Percentiles rank a stretch among this genome's conserved stretches.
Conservation (phyloP, 1,139 yeast genomes). For the Lodderomyces beijingensis region DNA sequence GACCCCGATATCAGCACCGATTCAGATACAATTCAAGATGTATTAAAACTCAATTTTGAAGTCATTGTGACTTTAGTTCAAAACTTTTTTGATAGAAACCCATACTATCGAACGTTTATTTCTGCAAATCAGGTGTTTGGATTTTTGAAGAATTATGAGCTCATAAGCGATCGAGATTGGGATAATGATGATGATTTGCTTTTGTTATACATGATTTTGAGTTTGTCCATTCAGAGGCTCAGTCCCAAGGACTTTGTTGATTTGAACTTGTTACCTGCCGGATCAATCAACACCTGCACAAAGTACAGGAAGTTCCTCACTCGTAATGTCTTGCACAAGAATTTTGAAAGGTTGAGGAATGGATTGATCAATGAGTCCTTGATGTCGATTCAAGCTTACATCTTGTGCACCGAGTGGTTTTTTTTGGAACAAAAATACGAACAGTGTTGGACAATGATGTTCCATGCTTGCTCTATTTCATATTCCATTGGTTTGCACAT, state of each 20-base stretch:
- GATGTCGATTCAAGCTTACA: slow-evolving; percentile 44
- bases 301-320: slow-evolving; percentile 26
- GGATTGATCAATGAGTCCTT: slow-evolving; percentile 46
- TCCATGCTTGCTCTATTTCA: slow-evolving; percentile 46
- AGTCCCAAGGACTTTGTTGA: slow-evolving; percentile 33
- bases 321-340: slow-evolving; percentile 27
- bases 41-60: slow-evolving; percentile 19
- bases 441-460: slow-evolving; percentile 47
- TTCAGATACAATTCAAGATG: slow-evolving; percentile 19
- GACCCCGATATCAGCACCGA: slow-evolving; percentile 22
- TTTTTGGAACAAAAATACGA: slow-evolving; percentile 48
- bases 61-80: slow-evolving; percentile 27
- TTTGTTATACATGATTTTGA: slow-evolving; percentile 40
- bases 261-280: slow-evolving; percentile 18
- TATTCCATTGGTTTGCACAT: slow-evolving; percentile 53
- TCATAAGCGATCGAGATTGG: slow-evolving; percentile 38
- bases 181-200: slow-evolving; percentile 49
- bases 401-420: slow-evolving; percentile 48
- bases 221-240: slow-evolving; percentile 36
- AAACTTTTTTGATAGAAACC: slow-evolving; percentile 27
- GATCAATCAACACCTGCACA: slow-evolving; percentile 19
- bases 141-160: slow-evolving; percentile 27
- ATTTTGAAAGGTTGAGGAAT: slow-evolving; percentile 41
- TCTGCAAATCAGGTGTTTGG: slow-evolving; percentile 22
- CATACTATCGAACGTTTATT: slow-evolving; percentile 31